Conservation (phyloP, 768 basidiomycete genomes). For the Boletus insuetus region DNA sequence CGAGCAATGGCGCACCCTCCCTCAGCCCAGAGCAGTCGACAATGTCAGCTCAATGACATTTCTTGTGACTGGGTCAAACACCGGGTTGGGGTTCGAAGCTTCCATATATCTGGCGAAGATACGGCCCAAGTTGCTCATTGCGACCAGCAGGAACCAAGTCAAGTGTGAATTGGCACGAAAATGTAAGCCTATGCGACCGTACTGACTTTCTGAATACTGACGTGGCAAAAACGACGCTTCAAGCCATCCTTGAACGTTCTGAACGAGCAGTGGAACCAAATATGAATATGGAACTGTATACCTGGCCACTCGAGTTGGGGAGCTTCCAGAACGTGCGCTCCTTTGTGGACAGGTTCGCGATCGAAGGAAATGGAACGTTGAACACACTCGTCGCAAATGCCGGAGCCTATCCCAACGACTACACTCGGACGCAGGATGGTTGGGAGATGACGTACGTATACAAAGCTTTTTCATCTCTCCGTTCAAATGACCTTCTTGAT, state of each 20-base stretch:
- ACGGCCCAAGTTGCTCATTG: conserved; percentile 30
- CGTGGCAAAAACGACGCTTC: not conserved
- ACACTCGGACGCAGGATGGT: conserved; percentile 40
- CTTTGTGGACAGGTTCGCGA: conserved; percentile 31
- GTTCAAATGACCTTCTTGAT: not conserved
- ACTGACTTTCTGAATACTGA: not conserved
- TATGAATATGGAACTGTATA: conserved; percentile 18
- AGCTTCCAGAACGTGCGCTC: conserved; percentile 31
- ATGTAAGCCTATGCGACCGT: conserved; percentile 10
- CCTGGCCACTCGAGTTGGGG: conserved; percentile 35
- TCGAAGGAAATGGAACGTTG: conserved; percentile 20
- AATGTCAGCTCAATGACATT: conserved; percentile 47
- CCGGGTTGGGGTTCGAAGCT: conserved; percentile 34
- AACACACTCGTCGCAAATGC: conserved; percentile 35
- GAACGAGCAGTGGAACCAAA: conserved; percentile 4
- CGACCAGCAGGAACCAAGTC: conserved; percentile 31
- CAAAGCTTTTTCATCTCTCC: not conserved
- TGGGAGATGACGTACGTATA: conserved; percentile 49
- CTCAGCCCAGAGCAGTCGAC: conserved; percentile 8
- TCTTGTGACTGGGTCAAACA: conserved; percentile 51
- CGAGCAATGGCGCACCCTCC: conserved; percentile 24
- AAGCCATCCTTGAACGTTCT: conserved; percentile 21
- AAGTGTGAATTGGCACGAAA: conserved; percentile 25
- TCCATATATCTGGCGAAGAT: conserved; percentile 32
- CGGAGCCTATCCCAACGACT: conserved; percentile 14